Conservation (phyloP, 2,329 filamentous ascomycete species). For the Fusarium penzigii region DNA sequence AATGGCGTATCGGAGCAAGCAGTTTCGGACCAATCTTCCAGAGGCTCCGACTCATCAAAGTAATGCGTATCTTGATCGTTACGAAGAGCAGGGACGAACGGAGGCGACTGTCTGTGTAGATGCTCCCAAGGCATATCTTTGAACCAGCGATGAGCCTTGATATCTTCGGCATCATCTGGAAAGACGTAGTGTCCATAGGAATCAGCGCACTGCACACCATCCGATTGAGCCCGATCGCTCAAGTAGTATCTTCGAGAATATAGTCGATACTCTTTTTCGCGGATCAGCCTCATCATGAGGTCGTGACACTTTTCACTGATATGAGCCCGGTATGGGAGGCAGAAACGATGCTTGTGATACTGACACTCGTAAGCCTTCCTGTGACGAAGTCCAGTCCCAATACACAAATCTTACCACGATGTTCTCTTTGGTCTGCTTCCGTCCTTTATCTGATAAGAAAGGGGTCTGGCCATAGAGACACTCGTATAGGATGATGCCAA, state of each 20-base stretch:
- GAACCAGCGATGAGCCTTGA: conserved; percentile 90
- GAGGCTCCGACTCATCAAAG: conserved; percentile 80
- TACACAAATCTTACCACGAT: conserved; percentile 63
- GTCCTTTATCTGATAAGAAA: conserved; percentile 76
- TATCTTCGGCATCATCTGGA: conserved; percentile 81
- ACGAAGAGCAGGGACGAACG: conserved; percentile 75
- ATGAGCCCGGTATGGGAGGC: conserved; percentile 66
- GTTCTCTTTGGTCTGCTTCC: conserved; percentile 81
- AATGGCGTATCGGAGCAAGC: conserved; percentile 36
- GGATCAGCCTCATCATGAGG: conserved; percentile 71
- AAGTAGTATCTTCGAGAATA: conserved; percentile 74
- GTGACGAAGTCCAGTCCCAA: not conserved
- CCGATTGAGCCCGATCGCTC: conserved; percentile 52
- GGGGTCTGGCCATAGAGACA: conserved; percentile 91
- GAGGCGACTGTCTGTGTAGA: conserved; percentile 70
- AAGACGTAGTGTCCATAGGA: conserved; percentile 65
- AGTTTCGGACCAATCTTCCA: conserved; percentile 63
- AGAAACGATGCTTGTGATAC: conserved; percentile 70
- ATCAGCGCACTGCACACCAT: conserved; percentile 23
- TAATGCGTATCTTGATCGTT: conserved; percentile 78
- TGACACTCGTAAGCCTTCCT: conserved; percentile 34
- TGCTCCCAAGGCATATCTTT: conserved; percentile 74
- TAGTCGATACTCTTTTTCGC: conserved; percentile 73
- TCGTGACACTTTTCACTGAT: conserved; percentile 75
- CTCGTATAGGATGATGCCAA: conserved; percentile 92